Conservation (phyloP, 805 yeast species). For the Candida ponderosae region DNA sequence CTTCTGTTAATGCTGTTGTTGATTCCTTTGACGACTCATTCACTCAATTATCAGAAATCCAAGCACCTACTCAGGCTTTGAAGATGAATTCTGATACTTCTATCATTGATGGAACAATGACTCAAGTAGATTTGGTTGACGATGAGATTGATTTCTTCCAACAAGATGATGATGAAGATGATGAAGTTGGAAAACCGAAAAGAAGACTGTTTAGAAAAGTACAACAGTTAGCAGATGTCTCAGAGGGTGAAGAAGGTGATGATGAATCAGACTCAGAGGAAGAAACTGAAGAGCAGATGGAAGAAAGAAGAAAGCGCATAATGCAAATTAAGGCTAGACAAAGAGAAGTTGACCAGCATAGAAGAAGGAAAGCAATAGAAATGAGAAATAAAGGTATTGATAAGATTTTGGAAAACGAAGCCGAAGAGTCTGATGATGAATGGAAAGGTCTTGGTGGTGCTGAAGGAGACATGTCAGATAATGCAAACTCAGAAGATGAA, state of each 20-base stretch:
- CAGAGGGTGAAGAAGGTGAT: constrained; percentile 12
- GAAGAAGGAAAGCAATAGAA: constrained; percentile 33
- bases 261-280: constrained; percentile 7
- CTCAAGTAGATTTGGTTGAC: constrained; percentile 15
- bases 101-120: constrained; percentile 2
- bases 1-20: neutral
- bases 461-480: constrained; percentile 44
- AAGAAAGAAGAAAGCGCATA: constrained; percentile 10
- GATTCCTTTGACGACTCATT: neutral
- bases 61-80: constrained; percentile 1
- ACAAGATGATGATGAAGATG: constrained; percentile 22
- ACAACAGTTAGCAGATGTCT: constrained; percentile 9
- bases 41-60: neutral
- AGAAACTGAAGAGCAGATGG: constrained; percentile 9
- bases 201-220: constrained; percentile 6
- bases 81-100: neutral
- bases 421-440: constrained; percentile 86
- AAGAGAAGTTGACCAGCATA: constrained; percentile 15
- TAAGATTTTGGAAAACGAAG: constrained; percentile 69
- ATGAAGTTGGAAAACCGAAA: constrained; percentile 7
- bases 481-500: constrained; percentile 70
- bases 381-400: constrained; percentile 51
- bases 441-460: constrained; percentile 76
- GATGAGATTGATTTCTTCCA: constrained; percentile 17
- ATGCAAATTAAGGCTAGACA: constrained; percentile 12